Evolutionary conservation across 148 eudicot species (phyloP), one percentile per base, ranked within the genome.

Genomic region (Rhododendron mucronatum): DNA sequence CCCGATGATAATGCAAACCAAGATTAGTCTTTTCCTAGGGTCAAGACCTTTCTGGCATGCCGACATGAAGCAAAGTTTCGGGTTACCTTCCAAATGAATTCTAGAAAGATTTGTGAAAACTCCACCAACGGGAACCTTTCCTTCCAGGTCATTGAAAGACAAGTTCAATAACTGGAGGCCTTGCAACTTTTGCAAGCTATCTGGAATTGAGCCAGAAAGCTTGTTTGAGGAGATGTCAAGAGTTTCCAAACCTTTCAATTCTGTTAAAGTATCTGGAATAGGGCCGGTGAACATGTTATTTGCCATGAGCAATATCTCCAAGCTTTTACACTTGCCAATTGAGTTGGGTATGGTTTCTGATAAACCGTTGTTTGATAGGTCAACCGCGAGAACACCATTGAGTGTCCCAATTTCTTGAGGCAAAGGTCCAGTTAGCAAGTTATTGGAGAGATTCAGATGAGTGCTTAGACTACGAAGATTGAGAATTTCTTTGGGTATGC

Each of bases 161-260:
- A 93, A 87, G 67, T 93, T 91, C 51, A 93, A 85, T 20, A 82
- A 76, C 30, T 88, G 90, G 14, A 89, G 89, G 39, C 89, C 88
- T 15, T 82, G 75, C 47, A 91, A 71, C 1, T 55, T 86, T 84
- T 80, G 33, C 18, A 93, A 86, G 16, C 71, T 57, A 2, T 18
- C 6, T 50, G 93, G 92, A 67, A 93, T 89, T 12, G 82, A 39
- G 26, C 91, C 90, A 1, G 92, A 93, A 18, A 93, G 90, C 11
- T 90, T 86, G 74, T 91, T 93, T 15, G 88, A 80, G n/a, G 93
- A 93, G 3, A 92, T 88, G 69, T 93, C 95, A 81, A 93, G 89
- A 47, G 80, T 86, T 85, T 84, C 86, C 45, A 93, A 85, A 73
- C 88, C 87, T 61, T 84, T 82, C 26, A 93, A n/a, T 28, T 61